Evolutionary conservation across 306 rosid species (phyloP).

Genomic region (Rosa multiflora): DNA sequence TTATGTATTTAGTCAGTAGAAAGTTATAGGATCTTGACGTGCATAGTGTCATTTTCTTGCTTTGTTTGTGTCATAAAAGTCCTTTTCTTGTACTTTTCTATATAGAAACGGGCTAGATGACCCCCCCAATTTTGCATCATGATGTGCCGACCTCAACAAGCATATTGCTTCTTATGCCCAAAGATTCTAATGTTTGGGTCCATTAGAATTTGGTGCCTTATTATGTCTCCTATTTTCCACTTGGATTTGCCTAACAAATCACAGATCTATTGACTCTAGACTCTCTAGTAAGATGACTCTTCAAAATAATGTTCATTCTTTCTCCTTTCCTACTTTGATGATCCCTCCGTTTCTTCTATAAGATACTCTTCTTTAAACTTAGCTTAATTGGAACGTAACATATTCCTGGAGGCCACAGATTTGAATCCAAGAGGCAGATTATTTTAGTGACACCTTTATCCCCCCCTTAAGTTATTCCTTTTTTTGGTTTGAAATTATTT

Average conservation of each 20-base stretch:
- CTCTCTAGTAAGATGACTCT: neutral
- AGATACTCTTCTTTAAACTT: conserved; percentile 2
- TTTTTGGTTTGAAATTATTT: neutral
- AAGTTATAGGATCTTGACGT: neutral
- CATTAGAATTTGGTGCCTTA: neutral
- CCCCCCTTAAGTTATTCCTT: neutral
- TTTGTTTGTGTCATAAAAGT: neutral
- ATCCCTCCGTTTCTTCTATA: conserved; percentile 1
- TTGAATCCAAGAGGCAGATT: neutral
- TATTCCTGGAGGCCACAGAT: neutral
- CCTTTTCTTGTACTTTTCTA: neutral
- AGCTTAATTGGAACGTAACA: neutral
- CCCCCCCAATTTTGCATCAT: neutral
- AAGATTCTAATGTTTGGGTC: neutral
- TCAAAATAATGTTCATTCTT: neutral
- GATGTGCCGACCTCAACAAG: conserved; percentile 1
- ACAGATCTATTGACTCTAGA: neutral
- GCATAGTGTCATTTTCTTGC: neutral
- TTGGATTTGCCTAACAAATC: neutral
- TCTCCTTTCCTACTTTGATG: neutral
- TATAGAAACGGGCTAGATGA: neutral
- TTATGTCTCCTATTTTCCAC: neutral
- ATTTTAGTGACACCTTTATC: neutral
- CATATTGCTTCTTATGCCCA: neutral
- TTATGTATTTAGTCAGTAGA: neutral